Conservation (phyloP, 495 filamentous ascomycete genomes). For the Xylaria intraflava region DNA sequence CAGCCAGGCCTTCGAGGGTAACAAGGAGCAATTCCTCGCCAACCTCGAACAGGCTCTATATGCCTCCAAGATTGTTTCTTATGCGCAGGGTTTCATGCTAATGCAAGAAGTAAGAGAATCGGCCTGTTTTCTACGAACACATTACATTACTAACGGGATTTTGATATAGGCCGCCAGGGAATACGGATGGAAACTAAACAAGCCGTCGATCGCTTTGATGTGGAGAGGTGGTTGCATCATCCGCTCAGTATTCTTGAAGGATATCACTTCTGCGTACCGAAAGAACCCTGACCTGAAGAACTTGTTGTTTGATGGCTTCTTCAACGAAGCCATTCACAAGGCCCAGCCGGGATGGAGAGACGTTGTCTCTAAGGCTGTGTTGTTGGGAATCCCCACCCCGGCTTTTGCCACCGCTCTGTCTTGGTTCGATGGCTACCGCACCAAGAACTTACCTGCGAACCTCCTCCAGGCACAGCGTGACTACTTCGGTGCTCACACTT, state of each 20-base stretch:
- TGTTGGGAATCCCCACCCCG: conserved; percentile 90
- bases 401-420: conserved; percentile 92
- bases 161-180: conserved; percentile 72
- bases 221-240: conserved; percentile 99
- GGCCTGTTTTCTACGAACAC: background rate
- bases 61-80: conserved; percentile 99
- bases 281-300: conserved; percentile 94
- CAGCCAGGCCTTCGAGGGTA: conserved; percentile 70
- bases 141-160: conserved; percentile 21
- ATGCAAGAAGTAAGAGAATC: conserved; percentile 82
- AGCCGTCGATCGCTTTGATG: conserved; percentile 99
- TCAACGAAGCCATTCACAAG: conserved; percentile 96
- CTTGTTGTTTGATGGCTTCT: conserved; percentile 96
- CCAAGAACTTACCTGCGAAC: conserved; percentile 92
- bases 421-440: conserved; percentile 98
- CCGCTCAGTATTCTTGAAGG: conserved; percentile 98
- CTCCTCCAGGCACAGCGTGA: conserved; percentile 96
- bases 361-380: conserved; percentile 81
- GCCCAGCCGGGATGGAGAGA: conserved; percentile 95
- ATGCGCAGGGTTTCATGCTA: conserved; percentile 99
- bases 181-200: conserved; percentile 98
- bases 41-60: conserved; percentile 98
- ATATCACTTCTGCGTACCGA: conserved; percentile 96
- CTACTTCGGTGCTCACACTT: conserved; percentile 99
- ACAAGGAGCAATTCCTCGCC: conserved; percentile 87